These are phyloP conservation scores for Arthromyces matolae DNA, from an alignment of 768 basidiomycete genomes.

Conservation along the genomic window DNA sequence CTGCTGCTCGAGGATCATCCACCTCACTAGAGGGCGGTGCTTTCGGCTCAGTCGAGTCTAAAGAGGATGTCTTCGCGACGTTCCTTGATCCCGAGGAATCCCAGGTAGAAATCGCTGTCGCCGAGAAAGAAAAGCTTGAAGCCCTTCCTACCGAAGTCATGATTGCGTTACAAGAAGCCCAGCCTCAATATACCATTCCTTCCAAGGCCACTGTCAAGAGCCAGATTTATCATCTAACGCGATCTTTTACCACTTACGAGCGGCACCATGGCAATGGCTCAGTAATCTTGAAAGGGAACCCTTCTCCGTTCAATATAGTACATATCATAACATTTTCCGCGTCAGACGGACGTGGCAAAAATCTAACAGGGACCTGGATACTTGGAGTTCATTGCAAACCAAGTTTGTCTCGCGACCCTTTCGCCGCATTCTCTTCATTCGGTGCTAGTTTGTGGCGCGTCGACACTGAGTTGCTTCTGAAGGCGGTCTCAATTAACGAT, in stretches of 20 bases:
- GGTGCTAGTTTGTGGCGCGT: too few species aligned
- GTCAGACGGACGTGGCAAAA: too few species aligned
- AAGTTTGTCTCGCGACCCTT: too few species aligned
- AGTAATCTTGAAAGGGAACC: background rate
- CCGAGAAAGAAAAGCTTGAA: background rate
- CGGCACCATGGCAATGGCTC: background rate
- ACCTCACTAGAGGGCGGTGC: too few species aligned
- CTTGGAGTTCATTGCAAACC: background rate
- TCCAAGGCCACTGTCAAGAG: background rate
- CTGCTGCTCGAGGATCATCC: background rate
- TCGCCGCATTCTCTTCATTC: too few species aligned
- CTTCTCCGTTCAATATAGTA: background rate
- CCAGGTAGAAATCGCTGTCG: background rate
- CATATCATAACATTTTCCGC: background rate
- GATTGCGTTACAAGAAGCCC: background rate
- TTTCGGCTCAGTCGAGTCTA: too few species aligned
- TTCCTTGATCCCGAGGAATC: background rate
- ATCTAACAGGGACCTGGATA: background rate
- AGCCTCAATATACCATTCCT: background rate
- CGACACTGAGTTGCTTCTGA: too few species aligned
- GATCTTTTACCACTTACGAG: background rate
- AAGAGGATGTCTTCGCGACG: background rate
- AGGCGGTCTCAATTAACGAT: too few species aligned
- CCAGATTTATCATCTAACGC: background rate
- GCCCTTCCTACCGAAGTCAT: background rate